These are phyloP conservation scores for Didymella glomerata DNA, from an alignment of 2,329 filamentous ascomycete species.

Conservation along the genomic window DNA sequence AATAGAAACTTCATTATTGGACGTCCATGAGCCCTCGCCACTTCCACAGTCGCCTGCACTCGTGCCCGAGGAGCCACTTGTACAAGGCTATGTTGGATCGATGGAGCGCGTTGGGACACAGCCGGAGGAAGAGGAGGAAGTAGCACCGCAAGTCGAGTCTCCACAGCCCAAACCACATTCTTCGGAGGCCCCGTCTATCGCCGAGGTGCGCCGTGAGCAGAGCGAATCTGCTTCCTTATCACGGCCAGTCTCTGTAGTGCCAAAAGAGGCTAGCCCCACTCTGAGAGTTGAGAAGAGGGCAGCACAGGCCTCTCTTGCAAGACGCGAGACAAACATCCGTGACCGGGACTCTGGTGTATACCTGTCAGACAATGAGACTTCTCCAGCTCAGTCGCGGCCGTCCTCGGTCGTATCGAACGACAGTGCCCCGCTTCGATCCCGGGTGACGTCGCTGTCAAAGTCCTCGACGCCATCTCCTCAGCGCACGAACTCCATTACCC, in stretches of 20 bases:
- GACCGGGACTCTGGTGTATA: slow-evolving; percentile 41
- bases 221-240: not conserved
- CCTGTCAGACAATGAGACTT: slow-evolving; percentile 30
- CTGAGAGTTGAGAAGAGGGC: slow-evolving; percentile 9
- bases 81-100: no score
- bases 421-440: slow-evolving; percentile 13
- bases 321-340: slow-evolving; percentile 5
- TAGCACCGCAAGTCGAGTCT: not conserved
- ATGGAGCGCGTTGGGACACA: not conserved
- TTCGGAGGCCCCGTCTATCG: not conserved
- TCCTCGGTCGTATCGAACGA: slow-evolving; percentile 27
- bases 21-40: not conserved
- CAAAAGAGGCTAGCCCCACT: slow-evolving; percentile 1
- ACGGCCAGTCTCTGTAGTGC: slow-evolving; percentile 1
- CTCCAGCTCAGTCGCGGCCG: slow-evolving; percentile 17
- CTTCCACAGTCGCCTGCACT: slow-evolving; percentile 7
- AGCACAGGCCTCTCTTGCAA: not conserved
- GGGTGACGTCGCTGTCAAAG: slow-evolving; percentile 23
- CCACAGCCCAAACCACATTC: not conserved
- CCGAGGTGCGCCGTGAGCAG: not conserved
- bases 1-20: not conserved
- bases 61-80: not conserved
- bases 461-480: slow-evolving; percentile 19
- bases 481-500: slow-evolving; percentile 28
- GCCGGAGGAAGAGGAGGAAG: not conserved